Conservation (phyloP, 2,329 filamentous ascomycete genomes). For the Biscogniauxia marginata region DNA sequence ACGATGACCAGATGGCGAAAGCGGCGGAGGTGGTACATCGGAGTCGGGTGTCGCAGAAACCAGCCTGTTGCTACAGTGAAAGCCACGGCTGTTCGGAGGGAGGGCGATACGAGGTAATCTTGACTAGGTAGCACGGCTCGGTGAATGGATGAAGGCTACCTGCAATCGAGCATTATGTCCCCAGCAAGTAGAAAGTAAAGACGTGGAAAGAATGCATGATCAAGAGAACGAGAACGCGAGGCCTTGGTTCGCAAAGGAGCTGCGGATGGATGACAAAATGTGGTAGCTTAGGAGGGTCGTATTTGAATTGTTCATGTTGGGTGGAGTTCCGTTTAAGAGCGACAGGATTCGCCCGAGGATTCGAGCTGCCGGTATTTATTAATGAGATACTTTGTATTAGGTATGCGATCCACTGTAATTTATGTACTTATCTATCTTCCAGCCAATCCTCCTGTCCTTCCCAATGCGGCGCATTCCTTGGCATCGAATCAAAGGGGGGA, state of each 20-base stretch:
- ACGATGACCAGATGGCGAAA: slow-evolving; percentile 44
- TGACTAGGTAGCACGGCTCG: no score
- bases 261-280: not conserved
- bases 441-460: not conserved
- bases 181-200: not conserved
- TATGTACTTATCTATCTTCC: not conserved
- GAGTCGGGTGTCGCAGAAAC: not conserved
- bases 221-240: slow-evolving; percentile 13
- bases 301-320: not conserved
- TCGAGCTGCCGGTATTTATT: not conserved
- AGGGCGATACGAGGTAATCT: not conserved
- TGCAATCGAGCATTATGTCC: not conserved
- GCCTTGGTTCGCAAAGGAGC: slow-evolving; percentile 9
- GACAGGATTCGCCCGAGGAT: no score
- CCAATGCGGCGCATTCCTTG: not conserved
- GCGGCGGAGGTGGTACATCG: slow-evolving; percentile 49
- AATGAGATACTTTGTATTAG: not conserved
- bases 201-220: not conserved
- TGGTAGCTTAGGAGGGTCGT: not conserved
- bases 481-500: not conserved
- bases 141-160: no score
- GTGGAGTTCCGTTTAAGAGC: not conserved
- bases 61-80: not conserved
- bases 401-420: not conserved
- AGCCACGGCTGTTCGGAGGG: not conserved